These are phyloP conservation scores for Mycena indigotica DNA, from an alignment of 768 basidiomycete species.

Conservation along the genomic window DNA sequence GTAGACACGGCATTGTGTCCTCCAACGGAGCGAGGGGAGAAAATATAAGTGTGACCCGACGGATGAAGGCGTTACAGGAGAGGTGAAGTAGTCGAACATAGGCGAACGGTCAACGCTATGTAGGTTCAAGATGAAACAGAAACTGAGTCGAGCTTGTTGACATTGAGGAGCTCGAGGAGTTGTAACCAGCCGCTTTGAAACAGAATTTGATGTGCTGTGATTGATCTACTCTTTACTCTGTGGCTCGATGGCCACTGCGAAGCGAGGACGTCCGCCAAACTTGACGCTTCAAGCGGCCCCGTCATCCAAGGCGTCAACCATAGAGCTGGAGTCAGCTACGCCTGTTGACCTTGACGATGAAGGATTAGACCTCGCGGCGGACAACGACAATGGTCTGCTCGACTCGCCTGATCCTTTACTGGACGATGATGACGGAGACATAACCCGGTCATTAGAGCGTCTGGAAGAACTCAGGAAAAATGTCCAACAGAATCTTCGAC, in stretches of 20 bases:
- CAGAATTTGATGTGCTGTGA: no score
- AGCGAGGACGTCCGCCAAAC: constrained; percentile 54
- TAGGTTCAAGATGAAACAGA: no score
- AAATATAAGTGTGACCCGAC: neutral
- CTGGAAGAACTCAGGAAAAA: constrained; percentile 70
- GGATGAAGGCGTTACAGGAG: no score
- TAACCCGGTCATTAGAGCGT: constrained; percentile 66
- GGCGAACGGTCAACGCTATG: no score
- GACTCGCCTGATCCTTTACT: constrained; percentile 30
- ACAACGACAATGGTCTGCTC: constrained; percentile 36
- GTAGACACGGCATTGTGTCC: neutral
- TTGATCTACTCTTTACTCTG: neutral
- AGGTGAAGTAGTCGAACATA: no score
- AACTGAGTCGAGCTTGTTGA: no score
- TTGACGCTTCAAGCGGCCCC: constrained; percentile 45
- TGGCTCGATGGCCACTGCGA: constrained; percentile 19
- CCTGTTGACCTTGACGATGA: constrained; percentile 42
- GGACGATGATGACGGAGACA: constrained; percentile 54
- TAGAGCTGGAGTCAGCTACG: constrained; percentile 41
- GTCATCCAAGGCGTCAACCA: constrained; percentile 22
- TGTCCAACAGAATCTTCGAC: constrained; percentile 75
- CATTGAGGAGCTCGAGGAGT: no score
- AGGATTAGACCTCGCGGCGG: constrained; percentile 32
- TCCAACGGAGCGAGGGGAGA: neutral
- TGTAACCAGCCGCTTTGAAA: no score